Conservation (phyloP, 129 eudicot species). For the Heracleum sosnowskyi region DNA sequence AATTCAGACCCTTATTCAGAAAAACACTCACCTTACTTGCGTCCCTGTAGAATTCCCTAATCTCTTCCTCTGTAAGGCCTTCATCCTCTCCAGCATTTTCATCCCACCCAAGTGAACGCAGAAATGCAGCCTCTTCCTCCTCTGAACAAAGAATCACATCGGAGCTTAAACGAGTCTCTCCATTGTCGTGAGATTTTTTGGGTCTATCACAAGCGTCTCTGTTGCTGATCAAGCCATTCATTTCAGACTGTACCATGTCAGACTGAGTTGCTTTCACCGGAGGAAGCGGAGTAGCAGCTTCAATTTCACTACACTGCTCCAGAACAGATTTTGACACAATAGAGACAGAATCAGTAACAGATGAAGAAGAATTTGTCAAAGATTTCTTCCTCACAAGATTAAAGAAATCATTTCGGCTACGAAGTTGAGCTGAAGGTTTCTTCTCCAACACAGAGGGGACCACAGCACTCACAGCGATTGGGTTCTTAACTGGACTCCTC, state of each 20-base stretch:
- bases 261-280: constrained; percentile 14
- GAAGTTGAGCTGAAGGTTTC: constrained; percentile 54
- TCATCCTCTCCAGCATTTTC: constrained; percentile 79
- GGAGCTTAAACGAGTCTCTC: constrained; percentile 26
- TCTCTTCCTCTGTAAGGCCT: constrained; percentile 92
- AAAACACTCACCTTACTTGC: constrained; percentile 41
- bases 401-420: constrained; percentile 88
- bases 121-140: constrained; percentile 86
- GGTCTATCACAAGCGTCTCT: constrained; percentile 27
- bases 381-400: constrained; percentile 80
- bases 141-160: constrained; percentile 39
- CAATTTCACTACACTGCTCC: constrained; percentile 36
- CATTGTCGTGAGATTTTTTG: constrained; percentile 18
- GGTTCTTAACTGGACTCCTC: constrained; percentile 32
- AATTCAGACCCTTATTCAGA: background rate
- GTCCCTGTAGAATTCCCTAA: constrained; percentile 58
- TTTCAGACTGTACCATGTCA: constrained; percentile 15
- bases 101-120: constrained; percentile 86
- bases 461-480: constrained; percentile 18
- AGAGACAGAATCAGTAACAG: constrained; percentile 28
- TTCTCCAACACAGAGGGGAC: constrained; percentile 40
- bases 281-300: constrained; percentile 15
- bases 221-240: constrained; percentile 27
- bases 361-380: constrained; percentile 28
- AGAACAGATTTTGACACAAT: constrained; percentile 26